Percentiles rank a stretch among this genome's conserved stretches.
phyloP scores from a whole-genome alignment of 805 yeast genomes.

The Maudiozyma turicensis region DNA sequence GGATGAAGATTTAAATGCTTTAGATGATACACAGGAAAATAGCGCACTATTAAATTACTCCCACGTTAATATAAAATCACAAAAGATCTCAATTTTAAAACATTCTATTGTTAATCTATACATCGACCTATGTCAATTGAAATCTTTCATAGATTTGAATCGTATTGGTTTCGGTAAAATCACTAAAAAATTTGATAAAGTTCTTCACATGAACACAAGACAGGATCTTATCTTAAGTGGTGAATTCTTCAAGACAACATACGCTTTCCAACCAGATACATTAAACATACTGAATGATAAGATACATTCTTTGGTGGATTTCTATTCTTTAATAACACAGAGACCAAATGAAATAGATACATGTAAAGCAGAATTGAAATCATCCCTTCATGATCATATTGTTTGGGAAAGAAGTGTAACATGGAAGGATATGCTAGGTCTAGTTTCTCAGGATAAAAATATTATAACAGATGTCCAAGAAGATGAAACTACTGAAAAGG shows the following conservation, averaged over 20 bases:
- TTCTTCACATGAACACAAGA: conserved; percentile 47
- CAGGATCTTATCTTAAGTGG: conserved; percentile 36
- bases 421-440: conserved; percentile 89
- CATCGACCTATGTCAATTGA: conserved; percentile 70
- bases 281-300: conserved; percentile 40
- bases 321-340: conserved; percentile 44
- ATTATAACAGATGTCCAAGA: conserved; percentile 20
- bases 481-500: conserved; percentile 11
- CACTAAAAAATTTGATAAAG: conserved; percentile 83
- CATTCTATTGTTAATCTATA: conserved; percentile 54
- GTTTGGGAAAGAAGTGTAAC: conserved; percentile 96
- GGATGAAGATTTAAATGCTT: conserved; percentile 28
- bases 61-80: conserved; percentile 41
- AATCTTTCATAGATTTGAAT: conserved; percentile 76
- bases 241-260: conserved; percentile 38
- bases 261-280: conserved; percentile 47
- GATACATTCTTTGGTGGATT: conserved; percentile 42
- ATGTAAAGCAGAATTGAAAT: conserved; percentile 46
- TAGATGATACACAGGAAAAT: conserved; percentile 32
- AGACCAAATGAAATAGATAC: conserved; percentile 30
- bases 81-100: conserved; percentile 54
- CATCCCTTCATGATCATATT: conserved; percentile 75
- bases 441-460: conserved; percentile 46
- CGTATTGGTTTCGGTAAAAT: conserved; percentile 81
- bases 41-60: conserved; percentile 43